Evolutionary conservation across 2,329 filamentous ascomycete genomes (phyloP).

Genomic region (Cadophora malorum): DNA sequence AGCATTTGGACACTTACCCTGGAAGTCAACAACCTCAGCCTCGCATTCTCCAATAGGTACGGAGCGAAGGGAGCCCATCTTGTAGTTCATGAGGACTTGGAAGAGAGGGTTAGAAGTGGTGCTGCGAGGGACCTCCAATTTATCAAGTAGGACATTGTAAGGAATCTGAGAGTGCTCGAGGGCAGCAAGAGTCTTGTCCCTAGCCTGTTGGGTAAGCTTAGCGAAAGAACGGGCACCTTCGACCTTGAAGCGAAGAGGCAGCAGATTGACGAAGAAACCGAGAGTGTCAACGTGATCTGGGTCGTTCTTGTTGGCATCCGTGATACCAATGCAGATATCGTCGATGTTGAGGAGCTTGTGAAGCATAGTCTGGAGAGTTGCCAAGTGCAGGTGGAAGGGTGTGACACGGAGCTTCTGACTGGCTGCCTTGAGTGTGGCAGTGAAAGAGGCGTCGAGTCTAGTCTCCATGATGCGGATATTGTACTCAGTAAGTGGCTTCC

Average conservation of each 20-base stretch:
- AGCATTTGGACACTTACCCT: background rate
- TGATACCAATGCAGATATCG: conserved; percentile 52
- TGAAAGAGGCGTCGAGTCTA: conserved; percentile 19
- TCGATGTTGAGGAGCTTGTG: conserved; percentile 29
- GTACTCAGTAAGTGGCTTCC: conserved; percentile 26
- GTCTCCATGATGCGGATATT: conserved; percentile 26
- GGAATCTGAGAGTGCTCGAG: conserved; percentile 34
- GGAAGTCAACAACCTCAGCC: conserved; percentile 24
- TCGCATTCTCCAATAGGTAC: conserved; percentile 26
- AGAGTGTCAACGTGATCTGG: conserved; percentile 39
- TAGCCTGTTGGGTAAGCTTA: conserved; percentile 41
- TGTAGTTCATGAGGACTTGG: conserved; percentile 39
- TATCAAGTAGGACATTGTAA: conserved; percentile 35
- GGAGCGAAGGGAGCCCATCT: conserved; percentile 26
- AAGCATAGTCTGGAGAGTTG: conserved; percentile 44
- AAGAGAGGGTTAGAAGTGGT: conserved; percentile 34
- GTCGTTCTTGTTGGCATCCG: conserved; percentile 47
- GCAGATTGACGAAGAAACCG: conserved; percentile 33
- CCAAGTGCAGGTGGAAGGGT: conserved; percentile 55
- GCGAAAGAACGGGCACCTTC: conserved; percentile 42
- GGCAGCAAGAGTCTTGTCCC: conserved; percentile 34
- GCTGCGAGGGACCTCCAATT: conserved; percentile 34
- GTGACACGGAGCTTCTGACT: conserved; percentile 43
- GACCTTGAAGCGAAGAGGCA: conserved; percentile 34
- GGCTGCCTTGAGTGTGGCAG: conserved; percentile 21